Evolutionary conservation across 2,329 filamentous ascomycete genomes (phyloP), one percentile per base, ranked within the genome.

Genomic region (Fusarium haematococcum): DNA sequence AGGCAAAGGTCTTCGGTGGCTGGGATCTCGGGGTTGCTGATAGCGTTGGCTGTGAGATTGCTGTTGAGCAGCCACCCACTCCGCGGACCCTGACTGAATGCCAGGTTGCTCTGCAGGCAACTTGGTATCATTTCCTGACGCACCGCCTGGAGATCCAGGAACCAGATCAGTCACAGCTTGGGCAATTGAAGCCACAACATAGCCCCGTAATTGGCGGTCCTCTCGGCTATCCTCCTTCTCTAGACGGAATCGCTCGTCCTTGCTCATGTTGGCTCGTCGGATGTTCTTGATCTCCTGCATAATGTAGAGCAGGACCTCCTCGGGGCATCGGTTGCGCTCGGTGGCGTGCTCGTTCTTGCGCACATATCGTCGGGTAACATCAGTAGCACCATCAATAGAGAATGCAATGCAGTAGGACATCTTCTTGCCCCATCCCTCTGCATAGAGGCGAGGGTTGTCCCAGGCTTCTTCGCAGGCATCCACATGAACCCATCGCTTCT

Each of bases 381-480:
- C 90, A 37, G 90, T 91, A 16, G 90, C 90, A 23, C 91, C 97
- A 71, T 99, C 97, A 67, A 94, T 95, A 14, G 95, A 97, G 81
- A 99, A 99, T 61, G 96, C 97, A 70, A 99, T 92, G 85, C 95
- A 98, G 85, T 99, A 99, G 0, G 95, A 95, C 87, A 98, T 94
- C 86, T 97, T 97, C 87, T 97, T 97, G 77, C 93, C 92, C 97
- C 97, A 99, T 69, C 95, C 96, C 83, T 98, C 95, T 8, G 95
- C 91, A 84, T 98, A 98, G 11, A 98, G 88, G 54, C 94, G 90
- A 60, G 97, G 97, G 79, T 96, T 95, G 81, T 99, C 97, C 95
- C 95, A 98, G 2, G 94, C 91, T 80, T 96, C 96, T 82, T 98
- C 97, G 80, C 96, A 98, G 37, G 93, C 92, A 82, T 99, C 97